Evolutionary conservation across 2,329 filamentous ascomycete species (phyloP).

Genomic region (Neocucurbitaria cava): DNA sequence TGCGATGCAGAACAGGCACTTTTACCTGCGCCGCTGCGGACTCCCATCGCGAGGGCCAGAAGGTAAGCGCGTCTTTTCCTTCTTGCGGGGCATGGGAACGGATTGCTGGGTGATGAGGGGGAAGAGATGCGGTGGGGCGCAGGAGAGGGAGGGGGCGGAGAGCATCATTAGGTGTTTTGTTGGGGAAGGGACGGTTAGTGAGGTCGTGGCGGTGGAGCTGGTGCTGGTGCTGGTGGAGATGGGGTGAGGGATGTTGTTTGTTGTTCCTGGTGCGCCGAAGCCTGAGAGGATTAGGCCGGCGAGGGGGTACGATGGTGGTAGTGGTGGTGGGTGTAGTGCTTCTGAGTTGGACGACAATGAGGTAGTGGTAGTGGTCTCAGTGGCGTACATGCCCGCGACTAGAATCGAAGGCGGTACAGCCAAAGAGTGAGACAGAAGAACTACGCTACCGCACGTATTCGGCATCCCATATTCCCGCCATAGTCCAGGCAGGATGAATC

Average conservation of each 20-base stretch:
- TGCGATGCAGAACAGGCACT: background rate
- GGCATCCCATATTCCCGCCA: background rate
- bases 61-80: background rate
- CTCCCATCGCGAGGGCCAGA: background rate
- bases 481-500: background rate
- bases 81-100: background rate
- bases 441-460: background rate
- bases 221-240: background rate
- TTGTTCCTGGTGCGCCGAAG: background rate
- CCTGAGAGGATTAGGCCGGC: background rate
- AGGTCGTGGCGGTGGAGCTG: too few species aligned
- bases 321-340: too few species aligned
- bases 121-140: background rate
- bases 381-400: background rate
- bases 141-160: background rate
- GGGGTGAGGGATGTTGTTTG: background rate
- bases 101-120: background rate
- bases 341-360: too few species aligned
- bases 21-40: background rate
- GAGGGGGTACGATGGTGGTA: background rate
- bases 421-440: background rate
- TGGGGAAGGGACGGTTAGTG: background rate
- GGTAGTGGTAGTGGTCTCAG: background rate
- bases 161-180: background rate
- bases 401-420: background rate